phyloP scores from a whole-genome alignment of 192 early-diverging fungal species.

The Umbelopsis vinacea region DNA sequence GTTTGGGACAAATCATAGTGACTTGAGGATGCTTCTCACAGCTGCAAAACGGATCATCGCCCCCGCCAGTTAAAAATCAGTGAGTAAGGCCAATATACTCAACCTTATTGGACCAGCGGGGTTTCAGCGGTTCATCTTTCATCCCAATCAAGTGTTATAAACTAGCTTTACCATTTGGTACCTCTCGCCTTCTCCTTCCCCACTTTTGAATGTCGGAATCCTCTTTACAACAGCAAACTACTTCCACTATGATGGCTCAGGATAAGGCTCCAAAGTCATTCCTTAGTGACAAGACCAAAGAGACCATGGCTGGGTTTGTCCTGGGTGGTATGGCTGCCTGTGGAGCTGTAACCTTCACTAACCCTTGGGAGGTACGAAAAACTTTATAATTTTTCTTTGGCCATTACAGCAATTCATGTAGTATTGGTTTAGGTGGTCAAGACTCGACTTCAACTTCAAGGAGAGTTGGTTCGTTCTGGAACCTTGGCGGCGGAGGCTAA shows the following conservation, averaged over 20 bases:
- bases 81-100: not conserved
- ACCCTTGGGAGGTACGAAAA: slow-evolving; percentile 82
- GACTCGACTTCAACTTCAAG: slow-evolving; percentile 93
- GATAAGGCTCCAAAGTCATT: not conserved
- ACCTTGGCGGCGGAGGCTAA: slow-evolving; percentile 40
- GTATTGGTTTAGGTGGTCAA: slow-evolving; percentile 76
- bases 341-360: slow-evolving; percentile 94
- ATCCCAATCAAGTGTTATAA: not conserved
- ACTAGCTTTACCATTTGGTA: too few species aligned
- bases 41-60: slow-evolving; percentile 9
- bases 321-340: slow-evolving; percentile 87
- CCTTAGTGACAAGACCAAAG: slow-evolving; percentile 23
- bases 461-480: slow-evolving; percentile 70
- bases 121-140: slow-evolving; percentile 9
- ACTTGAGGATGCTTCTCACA: not conserved
- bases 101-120: slow-evolving; percentile 14
- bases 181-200: not conserved
- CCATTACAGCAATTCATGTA: not conserved
- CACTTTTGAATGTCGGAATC: slow-evolving; percentile 16
- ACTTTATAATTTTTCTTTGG: not conserved
- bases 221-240: not conserved
- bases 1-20: too few species aligned
- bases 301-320: slow-evolving; percentile 63
- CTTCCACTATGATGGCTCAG: not conserved
- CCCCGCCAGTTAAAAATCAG: not conserved